Percentiles rank a stretch among this genome's conserved stretches.
These are phyloP conservation scores for Aspergillus asperescens DNA, from an alignment of 495 filamentous ascomycete species.

Conservation along the genomic window DNA sequence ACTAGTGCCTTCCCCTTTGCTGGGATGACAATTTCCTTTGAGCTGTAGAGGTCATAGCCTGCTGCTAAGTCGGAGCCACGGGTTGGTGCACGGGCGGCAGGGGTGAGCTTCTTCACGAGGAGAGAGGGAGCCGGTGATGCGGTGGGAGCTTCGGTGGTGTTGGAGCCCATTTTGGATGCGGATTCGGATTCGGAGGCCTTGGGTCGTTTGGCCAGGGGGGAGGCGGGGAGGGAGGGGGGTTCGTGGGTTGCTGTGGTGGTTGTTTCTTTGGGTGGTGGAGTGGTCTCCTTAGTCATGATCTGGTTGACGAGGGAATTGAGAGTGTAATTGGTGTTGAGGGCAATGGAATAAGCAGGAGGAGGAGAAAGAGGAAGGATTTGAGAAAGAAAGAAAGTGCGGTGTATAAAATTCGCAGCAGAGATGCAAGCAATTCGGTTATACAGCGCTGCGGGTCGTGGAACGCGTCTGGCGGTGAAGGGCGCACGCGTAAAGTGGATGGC, in stretches of 20 bases:
- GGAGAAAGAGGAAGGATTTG: background rate
- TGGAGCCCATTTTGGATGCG: constrained; percentile 30
- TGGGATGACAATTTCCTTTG: constrained; percentile 67
- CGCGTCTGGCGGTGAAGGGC: constrained; percentile 37
- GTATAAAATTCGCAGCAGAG: constrained; percentile 3
- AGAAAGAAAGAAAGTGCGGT: constrained; percentile 7
- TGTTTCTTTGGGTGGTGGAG: constrained; percentile 30
- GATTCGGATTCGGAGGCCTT: constrained; percentile 36
- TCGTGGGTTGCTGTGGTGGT: constrained; percentile 32
- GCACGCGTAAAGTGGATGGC: constrained; percentile 23
- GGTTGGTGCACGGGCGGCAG: constrained; percentile 69
- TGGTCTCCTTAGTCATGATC: constrained; percentile 53
- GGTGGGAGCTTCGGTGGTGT: constrained; percentile 20
- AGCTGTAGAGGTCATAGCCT: constrained; percentile 86
- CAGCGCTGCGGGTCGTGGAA: constrained; percentile 11
- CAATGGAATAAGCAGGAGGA: background rate
- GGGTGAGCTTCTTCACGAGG: constrained; percentile 78
- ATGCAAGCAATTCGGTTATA: constrained; percentile 6
- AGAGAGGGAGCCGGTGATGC: constrained; percentile 49
- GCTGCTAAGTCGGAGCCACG: constrained; percentile 85
- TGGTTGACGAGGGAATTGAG: background rate
- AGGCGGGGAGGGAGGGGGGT: constrained; percentile 54
- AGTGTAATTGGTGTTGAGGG: constrained; percentile 1
- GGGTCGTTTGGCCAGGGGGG: constrained; percentile 61
- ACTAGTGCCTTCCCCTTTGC: constrained; percentile 79